phyloP scores from a whole-genome alignment of 495 filamentous ascomycete species.

The Neurospora sp. region DNA sequence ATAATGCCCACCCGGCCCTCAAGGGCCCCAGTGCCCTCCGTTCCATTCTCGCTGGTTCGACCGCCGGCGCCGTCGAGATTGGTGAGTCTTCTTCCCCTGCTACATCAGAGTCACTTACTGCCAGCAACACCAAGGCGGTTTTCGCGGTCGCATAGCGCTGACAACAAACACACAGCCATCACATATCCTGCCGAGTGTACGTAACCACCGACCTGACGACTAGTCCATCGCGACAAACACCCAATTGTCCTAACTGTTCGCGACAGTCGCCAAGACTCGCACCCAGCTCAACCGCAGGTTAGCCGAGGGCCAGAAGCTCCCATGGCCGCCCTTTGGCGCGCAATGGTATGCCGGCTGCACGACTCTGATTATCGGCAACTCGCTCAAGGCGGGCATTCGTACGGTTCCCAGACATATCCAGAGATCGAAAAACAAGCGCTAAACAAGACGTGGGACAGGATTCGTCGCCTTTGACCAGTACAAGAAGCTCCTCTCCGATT shows the following conservation, averaged over 20 bases:
- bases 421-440: background rate
- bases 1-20: conserved; percentile 14
- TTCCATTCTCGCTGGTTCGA: conserved; percentile 79
- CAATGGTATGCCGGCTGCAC: conserved; percentile 99
- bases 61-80: conserved; percentile 92
- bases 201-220: conserved; percentile 6
- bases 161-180: conserved; percentile 50
- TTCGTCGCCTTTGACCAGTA: conserved; percentile 96
- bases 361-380: conserved; percentile 93
- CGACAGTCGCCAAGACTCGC: conserved; percentile 77
- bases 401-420: conserved; percentile 21
- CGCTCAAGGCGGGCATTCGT: conserved; percentile 91
- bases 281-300: conserved; percentile 86
- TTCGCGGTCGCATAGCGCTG: conserved; percentile 4
- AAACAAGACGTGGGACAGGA: conserved; percentile 34
- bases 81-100: conserved; percentile 32
- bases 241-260: conserved; percentile 3
- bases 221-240: background rate
- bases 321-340: conserved; percentile 84
- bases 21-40: conserved; percentile 69
- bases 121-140: background rate
- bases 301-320: conserved; percentile 72
- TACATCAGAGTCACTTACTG: background rate
- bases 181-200: conserved; percentile 96
- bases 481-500: conserved; percentile 72